A percentile compares a stretch with the other conserved stretches of the same genome.
Conservation (phyloP, 768 basidiomycete species). For the Pulveroboletus ravenelii region DNA sequence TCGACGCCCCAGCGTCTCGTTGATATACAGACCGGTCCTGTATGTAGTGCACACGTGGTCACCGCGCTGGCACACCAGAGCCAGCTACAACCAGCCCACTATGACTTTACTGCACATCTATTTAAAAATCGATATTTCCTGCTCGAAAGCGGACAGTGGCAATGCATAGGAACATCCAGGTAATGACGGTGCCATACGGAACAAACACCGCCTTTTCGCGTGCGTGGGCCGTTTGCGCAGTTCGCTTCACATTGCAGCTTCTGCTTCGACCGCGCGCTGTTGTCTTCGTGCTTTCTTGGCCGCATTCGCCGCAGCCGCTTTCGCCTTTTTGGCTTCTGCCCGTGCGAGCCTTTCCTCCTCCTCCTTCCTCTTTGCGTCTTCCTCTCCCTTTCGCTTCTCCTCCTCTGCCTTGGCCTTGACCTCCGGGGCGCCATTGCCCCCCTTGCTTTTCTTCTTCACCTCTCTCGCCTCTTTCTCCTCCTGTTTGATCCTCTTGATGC, state of each 20-base stretch:
- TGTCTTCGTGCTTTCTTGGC: conserved; percentile 84
- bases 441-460: conserved; percentile 73
- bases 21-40: conserved; percentile 6
- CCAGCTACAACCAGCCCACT: not conserved
- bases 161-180: conserved; percentile 1
- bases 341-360: conserved; percentile 75
- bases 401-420: conserved; percentile 50
- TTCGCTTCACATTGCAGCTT: conserved; percentile 3
- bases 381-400: conserved; percentile 62
- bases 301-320: conserved; percentile 81
- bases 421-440: conserved; percentile 38
- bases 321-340: conserved; percentile 79
- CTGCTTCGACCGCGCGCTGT: conserved; percentile 48
- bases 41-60: conserved; percentile 2
- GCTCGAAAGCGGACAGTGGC: not conserved
- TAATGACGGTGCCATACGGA: conserved; percentile 4
- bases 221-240: not conserved
- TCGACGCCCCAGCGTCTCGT: conserved; percentile 7
- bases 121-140: conserved; percentile 1
- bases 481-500: conserved; percentile 95
- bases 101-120: not conserved
- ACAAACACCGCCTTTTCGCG: not conserved
- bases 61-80: conserved; percentile 4
- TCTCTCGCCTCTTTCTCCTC: conserved; percentile 93
- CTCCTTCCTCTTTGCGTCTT: conserved; percentile 71